Evolutionary conservation across 306 rosid genomes (phyloP).

Genomic region (Vigna reflexopilosa): DNA sequence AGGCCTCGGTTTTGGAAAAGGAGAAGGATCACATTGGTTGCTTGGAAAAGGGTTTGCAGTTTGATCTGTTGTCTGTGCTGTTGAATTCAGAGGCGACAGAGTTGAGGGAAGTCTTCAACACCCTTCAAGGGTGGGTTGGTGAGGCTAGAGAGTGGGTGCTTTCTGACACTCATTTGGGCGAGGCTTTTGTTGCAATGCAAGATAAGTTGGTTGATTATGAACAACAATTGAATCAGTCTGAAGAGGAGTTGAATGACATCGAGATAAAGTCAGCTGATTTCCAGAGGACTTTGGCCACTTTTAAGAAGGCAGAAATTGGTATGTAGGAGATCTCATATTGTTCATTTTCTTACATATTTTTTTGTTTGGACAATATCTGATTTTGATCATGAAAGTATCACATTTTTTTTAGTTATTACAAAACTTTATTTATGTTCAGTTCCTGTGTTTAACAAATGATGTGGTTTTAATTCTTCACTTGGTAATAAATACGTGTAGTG

Average conservation of each 20-base stretch:
- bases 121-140: constrained; percentile 52
- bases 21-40: constrained; percentile 46
- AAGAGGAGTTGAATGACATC: constrained; percentile 63
- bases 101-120: constrained; percentile 56
- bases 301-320: constrained; percentile 52
- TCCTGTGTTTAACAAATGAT: background rate
- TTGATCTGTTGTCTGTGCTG: constrained; percentile 66
- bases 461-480: background rate
- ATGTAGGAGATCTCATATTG: constrained; percentile 45
- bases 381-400: background rate
- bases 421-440: background rate
- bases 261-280: constrained; percentile 60
- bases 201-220: constrained; percentile 59
- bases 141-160: constrained; percentile 50
- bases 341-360: background rate
- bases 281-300: constrained; percentile 53
- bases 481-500: background rate
- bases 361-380: background rate
- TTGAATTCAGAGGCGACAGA: constrained; percentile 68
- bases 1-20: constrained; percentile 50
- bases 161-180: constrained; percentile 54
- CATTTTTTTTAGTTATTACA: background rate
- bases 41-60: constrained; percentile 57
- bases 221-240: constrained; percentile 61
- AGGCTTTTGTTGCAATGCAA: constrained; percentile 50